Conservation (phyloP, 495 filamentous ascomycete genomes). For the Penicillium lagena region DNA sequence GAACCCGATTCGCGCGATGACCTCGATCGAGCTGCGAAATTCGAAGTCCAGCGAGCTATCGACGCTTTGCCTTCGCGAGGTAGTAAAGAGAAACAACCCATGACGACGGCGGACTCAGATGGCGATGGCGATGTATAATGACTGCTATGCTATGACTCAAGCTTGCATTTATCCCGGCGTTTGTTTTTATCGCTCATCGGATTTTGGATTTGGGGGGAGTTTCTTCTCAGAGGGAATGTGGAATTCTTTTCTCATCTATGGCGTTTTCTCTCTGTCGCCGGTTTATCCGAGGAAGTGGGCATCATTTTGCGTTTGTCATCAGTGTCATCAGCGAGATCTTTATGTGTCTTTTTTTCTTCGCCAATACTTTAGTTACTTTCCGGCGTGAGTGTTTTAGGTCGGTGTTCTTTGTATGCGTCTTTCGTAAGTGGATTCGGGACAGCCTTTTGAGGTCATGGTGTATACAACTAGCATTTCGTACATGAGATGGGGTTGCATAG, state of each 20-base stretch:
- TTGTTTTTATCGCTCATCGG: conserved; percentile 6
- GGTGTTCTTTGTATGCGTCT: too few species aligned
- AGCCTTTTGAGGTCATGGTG: too few species aligned
- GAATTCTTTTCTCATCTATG: not conserved
- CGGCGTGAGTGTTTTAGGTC: too few species aligned
- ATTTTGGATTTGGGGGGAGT: not conserved
- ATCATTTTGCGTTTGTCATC: too few species aligned
- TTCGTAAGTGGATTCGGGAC: too few species aligned
- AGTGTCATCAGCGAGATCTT: too few species aligned
- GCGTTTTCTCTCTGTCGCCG: too few species aligned
- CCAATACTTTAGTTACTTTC: too few species aligned
- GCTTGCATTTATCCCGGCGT: conserved; percentile 17
- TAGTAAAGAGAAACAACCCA: conserved; percentile 18
- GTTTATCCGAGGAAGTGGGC: too few species aligned
- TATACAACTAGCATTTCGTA: too few species aligned
- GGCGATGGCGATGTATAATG: conserved; percentile 20
- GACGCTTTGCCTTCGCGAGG: conserved; percentile 20
- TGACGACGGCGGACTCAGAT: conserved; percentile 14
- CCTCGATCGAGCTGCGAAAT: conserved; percentile 63
- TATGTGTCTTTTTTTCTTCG: too few species aligned
- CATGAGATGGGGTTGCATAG: too few species aligned
- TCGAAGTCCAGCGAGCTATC: conserved; percentile 68
- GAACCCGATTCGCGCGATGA: conserved; percentile 49
- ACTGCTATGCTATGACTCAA: conserved; percentile 10
- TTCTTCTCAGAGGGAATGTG: not conserved